Percentiles rank a stretch among this genome's conserved stretches.
These are phyloP conservation scores for Triadica sebifera DNA, from an alignment of 345 rosid genomes.

Conservation along the genomic window DNA sequence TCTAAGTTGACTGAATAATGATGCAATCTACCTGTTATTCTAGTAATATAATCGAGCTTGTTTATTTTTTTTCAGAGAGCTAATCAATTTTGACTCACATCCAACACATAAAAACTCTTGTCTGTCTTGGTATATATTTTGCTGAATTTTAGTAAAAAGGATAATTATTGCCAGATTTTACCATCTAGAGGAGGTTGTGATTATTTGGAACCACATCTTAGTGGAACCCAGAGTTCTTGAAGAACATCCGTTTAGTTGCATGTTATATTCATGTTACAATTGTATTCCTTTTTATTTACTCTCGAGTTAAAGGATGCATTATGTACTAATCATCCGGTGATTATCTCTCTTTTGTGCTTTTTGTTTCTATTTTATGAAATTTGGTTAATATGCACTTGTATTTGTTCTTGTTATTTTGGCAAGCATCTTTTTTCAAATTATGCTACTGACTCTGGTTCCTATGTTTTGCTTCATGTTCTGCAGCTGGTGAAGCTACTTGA, in stretches of 20 bases:
- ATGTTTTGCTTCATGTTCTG: slow-evolving; percentile 18
- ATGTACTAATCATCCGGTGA: background rate
- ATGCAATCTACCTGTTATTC: background rate
- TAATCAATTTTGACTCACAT: background rate
- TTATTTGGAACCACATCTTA: background rate
- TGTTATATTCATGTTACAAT: background rate
- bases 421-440: slow-evolving; percentile 4
- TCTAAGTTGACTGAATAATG: background rate
- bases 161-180: background rate
- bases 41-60: background rate
- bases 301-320: background rate
- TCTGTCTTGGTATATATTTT: background rate
- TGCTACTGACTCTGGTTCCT: slow-evolving; percentile 20
- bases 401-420: background rate
- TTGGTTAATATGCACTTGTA: background rate
- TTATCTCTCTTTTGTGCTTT: background rate
- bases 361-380: background rate
- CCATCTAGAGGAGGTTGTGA: background rate
- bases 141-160: background rate
- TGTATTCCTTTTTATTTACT: background rate
- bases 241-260: background rate
- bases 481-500: slow-evolving; percentile 99
- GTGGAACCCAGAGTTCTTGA: background rate
- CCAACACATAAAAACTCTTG: background rate
- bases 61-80: background rate